These are phyloP conservation scores for Solanum gracilifrons DNA, from an alignment of 257 asterid genomes.

Conservation along the genomic window DNA sequence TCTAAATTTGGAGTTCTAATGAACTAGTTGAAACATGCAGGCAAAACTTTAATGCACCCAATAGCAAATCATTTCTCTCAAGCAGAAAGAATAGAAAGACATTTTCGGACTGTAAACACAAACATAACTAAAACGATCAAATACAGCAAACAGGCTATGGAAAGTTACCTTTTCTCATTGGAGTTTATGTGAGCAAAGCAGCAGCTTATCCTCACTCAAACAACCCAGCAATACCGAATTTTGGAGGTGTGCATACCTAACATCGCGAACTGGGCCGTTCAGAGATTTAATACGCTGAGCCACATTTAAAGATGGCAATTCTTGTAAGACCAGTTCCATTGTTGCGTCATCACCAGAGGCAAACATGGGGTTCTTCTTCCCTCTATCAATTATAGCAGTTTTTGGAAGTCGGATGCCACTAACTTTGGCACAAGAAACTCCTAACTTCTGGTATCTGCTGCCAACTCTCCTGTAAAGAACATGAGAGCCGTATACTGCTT, in stretches of 20 bases:
- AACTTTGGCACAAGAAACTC: constrained; percentile 45
- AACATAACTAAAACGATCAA: not conserved
- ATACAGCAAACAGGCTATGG: not conserved
- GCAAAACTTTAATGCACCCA: not conserved
- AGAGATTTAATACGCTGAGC: constrained; percentile 32
- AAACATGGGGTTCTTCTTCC: constrained; percentile 30
- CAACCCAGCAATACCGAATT: constrained; percentile 53
- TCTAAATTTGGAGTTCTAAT: not conserved
- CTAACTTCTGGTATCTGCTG: constrained; percentile 35
- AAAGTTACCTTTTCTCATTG: constrained; percentile 19
- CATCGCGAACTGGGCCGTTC: constrained; percentile 43
- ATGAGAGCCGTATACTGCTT: constrained; percentile 50
- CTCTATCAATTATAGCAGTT: constrained; percentile 53
- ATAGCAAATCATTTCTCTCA: not conserved
- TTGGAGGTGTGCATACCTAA: constrained; percentile 32
- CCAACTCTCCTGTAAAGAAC: constrained; percentile 44
- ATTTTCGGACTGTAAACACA: not conserved
- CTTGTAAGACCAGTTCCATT: constrained; percentile 47
- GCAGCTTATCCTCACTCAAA: constrained; percentile 52
- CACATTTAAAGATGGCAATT: constrained; percentile 44
- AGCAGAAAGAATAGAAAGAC: not conserved
- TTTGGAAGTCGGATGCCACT: constrained; percentile 56
- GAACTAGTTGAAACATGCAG: not conserved
- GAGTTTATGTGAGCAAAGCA: constrained; percentile 29
- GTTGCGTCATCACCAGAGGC: constrained; percentile 46